A percentile compares a stretch with the other conserved stretches of the same genome.
phyloP scores from a whole-genome alignment of 768 basidiomycete species.

The Dentipellis sp. region DNA sequence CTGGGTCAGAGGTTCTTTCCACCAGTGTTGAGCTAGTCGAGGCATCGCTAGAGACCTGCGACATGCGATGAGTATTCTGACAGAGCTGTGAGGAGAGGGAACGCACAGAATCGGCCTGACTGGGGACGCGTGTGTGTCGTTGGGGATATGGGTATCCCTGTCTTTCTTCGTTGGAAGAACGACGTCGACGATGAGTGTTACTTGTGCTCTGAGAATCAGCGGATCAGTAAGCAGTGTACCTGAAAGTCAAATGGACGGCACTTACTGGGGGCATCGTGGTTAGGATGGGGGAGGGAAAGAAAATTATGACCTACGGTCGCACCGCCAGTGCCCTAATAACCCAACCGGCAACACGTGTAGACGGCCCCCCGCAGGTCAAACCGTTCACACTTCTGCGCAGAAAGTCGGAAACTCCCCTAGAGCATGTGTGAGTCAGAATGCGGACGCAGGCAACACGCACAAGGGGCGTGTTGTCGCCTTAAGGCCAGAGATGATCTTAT shows the following conservation, averaged over 20 bases:
- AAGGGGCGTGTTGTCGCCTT: slow-evolving; percentile 9
- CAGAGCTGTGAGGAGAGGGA: neutral
- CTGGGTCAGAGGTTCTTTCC: slow-evolving; percentile 5
- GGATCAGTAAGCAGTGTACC: neutral
- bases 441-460: slow-evolving; percentile 5
- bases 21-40: slow-evolving; percentile 14
- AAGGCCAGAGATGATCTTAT: slow-evolving; percentile 7
- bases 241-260: neutral
- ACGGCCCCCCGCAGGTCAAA: neutral
- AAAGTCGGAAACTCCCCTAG: slow-evolving; percentile 1
- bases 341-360: neutral
- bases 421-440: slow-evolving; percentile 3
- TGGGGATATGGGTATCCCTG: neutral
- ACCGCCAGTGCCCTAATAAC: neutral
- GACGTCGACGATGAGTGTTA: slow-evolving; percentile 2
- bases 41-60: slow-evolving; percentile 9
- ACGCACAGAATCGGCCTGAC: slow-evolving; percentile 13
- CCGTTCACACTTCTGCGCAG: neutral
- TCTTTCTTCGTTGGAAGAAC: slow-evolving; percentile 8
- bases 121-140: slow-evolving; percentile 6
- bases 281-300: neutral
- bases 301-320: neutral
- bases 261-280: neutral
- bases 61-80: neutral
- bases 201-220: neutral